Evolutionary conservation across 2,329 filamentous ascomycete species (phyloP), one percentile per base, ranked within the genome.

Genomic region (Claviceps purpurea): DNA sequence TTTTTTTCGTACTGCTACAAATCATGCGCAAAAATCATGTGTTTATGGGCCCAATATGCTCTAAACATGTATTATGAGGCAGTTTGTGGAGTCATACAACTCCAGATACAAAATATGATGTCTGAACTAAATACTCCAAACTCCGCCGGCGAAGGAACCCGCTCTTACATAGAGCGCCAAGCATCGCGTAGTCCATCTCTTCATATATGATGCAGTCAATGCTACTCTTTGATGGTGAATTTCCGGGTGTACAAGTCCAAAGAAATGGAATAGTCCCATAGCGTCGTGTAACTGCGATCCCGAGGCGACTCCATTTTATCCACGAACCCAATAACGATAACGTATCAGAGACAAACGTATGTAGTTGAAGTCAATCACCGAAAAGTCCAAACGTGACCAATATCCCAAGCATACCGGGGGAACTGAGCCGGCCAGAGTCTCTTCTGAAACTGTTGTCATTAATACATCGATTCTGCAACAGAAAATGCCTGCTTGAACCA

Each of bases 91-190:
- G 22, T 20, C 20, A 13, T 2, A 44, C 38, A 7, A 39, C 34
- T 22, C 22, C 34, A 45, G 49, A 20, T 50, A 38, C 18, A 42
- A 45, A 50, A 18, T 18, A 42, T 26, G 34, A 51, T 46, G 18
- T 16, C 38, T 54, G 52, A 57, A 53, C 54, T 56, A 56, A 42
- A 39, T 52, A 52, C 42, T 49, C 54, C 50, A 47, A 47, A 51
- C 50, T 42, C 50, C 50, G 37, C 50, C 50, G 10, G 50, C 37
- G n/a, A 51, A 47, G 38, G 18, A 10, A 44, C 37, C 16, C 11
- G 16, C 41, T 38, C 47, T 22, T 42, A 14, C 7, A 10, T 30
- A 47, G n/a, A 41, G 39, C 30, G 44, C 38, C 50, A 41, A 47
- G 18, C 26, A 41, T 47, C 38, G 39, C 50, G 8, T 11, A 42